Evolutionary conservation across 345 rosid species (phyloP).

Genomic region (Eucalyptus albens): DNA sequence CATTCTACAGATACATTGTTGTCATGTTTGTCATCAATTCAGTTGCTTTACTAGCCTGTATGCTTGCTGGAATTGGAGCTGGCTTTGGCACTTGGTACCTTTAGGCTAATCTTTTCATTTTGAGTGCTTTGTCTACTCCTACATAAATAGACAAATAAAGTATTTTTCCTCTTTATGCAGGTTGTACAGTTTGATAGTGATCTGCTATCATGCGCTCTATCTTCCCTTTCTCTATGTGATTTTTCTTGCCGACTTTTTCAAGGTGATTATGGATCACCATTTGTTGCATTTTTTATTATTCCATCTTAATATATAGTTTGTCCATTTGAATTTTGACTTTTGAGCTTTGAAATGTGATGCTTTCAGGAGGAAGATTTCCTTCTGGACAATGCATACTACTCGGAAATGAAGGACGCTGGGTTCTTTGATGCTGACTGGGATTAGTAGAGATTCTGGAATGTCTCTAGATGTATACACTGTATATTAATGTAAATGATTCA

Average conservation of each 20-base stretch:
- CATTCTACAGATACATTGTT: conserved; percentile 68
- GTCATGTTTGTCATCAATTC: conserved; percentile 58
- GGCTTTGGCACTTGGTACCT: conserved; percentile 64
- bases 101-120: background rate
- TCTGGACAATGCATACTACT: conserved; percentile 77
- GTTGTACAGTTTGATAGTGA: conserved; percentile 48
- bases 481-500: background rate
- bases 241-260: conserved; percentile 89
- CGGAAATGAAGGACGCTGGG: conserved; percentile 97
- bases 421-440: conserved; percentile 91
- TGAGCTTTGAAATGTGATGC: background rate
- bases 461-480: background rate
- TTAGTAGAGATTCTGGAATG: background rate
- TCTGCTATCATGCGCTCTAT: conserved; percentile 75
- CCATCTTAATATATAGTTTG: background rate
- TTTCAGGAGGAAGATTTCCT: conserved; percentile 75
- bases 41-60: conserved; percentile 50
- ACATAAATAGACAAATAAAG: background rate
- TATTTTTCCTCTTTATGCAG: conserved; percentile 21
- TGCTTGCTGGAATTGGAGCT: conserved; percentile 41
- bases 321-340: background rate
- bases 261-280: conserved; percentile 19
- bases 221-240: conserved; percentile 73
- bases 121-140: background rate
- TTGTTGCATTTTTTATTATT: background rate